Evolutionary conservation across 352 stramenopile species (phyloP).

Genomic region (Blastocystis hominis): DNA sequence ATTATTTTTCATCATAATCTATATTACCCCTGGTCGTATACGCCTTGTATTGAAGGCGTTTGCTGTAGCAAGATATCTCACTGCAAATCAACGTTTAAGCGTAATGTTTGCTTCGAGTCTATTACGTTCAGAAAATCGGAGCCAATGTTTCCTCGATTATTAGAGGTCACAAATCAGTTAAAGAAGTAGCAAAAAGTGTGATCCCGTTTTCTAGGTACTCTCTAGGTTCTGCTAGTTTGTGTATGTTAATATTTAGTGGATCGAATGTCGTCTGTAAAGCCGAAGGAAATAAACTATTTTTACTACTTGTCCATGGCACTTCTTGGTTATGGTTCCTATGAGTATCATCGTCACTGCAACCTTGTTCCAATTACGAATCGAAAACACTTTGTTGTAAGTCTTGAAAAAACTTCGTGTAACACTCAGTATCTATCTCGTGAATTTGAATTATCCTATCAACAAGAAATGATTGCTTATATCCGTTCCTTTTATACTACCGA

Average conservation of each 20-base stretch:
- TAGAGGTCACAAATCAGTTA: neutral
- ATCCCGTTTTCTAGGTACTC: constrained; percentile 35
- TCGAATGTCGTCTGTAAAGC: neutral
- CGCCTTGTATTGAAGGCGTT: constrained; percentile 37
- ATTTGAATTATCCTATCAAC: constrained; percentile 34
- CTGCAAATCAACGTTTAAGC: neutral
- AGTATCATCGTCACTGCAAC: constrained; percentile 33
- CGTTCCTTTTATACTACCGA: neutral
- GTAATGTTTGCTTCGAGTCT: neutral
- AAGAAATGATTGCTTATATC: neutral
- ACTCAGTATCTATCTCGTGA: constrained; percentile 23
- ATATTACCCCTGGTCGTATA: neutral
- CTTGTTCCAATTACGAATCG: constrained; percentile 20
- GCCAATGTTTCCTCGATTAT: neutral
- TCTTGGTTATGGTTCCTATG: constrained; percentile 4
- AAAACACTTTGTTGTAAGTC: constrained; percentile 11
- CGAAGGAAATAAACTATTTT: neutral
- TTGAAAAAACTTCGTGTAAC: neutral
- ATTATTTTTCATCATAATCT: neutral
- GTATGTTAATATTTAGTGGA: neutral
- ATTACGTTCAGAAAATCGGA: neutral
- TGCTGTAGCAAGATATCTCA: constrained; percentile 36
- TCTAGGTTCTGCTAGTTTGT: neutral
- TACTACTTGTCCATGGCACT: neutral
- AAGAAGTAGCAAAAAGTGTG: neutral